Evolutionary conservation across 345 rosid genomes (phyloP).

Genomic region (Mercurialis annua): DNA sequence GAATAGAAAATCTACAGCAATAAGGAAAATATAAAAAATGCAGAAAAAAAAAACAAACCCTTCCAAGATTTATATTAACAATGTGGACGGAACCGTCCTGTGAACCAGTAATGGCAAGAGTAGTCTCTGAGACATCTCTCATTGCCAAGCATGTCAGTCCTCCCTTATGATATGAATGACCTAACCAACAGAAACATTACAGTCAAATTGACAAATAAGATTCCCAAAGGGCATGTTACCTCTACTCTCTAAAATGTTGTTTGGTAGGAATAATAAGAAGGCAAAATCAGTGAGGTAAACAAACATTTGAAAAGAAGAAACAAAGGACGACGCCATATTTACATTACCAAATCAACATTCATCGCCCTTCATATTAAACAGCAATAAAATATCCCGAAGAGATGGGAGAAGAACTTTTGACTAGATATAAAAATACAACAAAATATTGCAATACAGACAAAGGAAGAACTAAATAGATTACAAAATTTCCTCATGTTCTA

Average conservation of each 20-base stretch:
- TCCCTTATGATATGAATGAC: slow-evolving; percentile 83
- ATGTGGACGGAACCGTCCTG: slow-evolving; percentile 70
- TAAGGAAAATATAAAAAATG: not conserved
- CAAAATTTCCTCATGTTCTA: no score
- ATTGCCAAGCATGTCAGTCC: slow-evolving; percentile 76
- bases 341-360: no score
- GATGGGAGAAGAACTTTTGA: no score
- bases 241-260: not conserved
- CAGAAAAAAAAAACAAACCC: slow-evolving; percentile 42
- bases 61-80: slow-evolving; percentile 76
- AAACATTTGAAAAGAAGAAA: not conserved
- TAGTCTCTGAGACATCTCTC: slow-evolving; percentile 73
- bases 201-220: slow-evolving; percentile 6
- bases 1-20: not conserved
- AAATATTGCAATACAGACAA: no score
- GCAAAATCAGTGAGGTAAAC: not conserved
- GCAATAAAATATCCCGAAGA: no score
- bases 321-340: no score
- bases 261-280: not conserved
- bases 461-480: no score
- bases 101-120: slow-evolving; percentile 77
- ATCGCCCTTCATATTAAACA: no score
- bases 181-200: slow-evolving; percentile 32
- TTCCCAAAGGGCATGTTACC: not conserved
- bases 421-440: no score